These are phyloP conservation scores for Anisogramma anomala DNA, from an alignment of 2,329 filamentous ascomycete genomes.

Conservation along the genomic window DNA sequence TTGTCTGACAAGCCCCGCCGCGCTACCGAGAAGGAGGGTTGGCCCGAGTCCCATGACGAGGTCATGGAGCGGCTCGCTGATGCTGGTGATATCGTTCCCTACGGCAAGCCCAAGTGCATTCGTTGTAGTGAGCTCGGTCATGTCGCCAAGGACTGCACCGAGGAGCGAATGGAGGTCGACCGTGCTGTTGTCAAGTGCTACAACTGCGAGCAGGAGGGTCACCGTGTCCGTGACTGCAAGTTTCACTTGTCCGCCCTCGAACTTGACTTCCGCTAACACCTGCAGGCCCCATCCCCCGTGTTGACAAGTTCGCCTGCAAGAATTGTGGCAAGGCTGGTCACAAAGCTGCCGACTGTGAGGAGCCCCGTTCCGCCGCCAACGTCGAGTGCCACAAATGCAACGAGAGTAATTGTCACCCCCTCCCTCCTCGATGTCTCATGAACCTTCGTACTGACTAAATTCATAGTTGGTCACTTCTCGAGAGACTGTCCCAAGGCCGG, in stretches of 20 bases:
- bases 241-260: not conserved
- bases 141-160: constrained; percentile 43
- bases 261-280: constrained; percentile 11
- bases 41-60: constrained; percentile 47
- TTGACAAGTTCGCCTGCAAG: constrained; percentile 54
- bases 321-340: constrained; percentile 53
- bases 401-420: constrained; percentile 37
- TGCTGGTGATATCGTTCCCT: constrained; percentile 52
- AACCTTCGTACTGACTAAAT: not conserved
- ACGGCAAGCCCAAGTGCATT: constrained; percentile 46
- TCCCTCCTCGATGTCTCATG: not conserved
- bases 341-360: constrained; percentile 38
- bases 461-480: constrained; percentile 47
- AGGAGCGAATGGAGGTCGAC: constrained; percentile 41
- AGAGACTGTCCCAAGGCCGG: constrained; percentile 52
- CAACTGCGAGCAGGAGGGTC: constrained; percentile 53
- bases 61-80: constrained; percentile 53
- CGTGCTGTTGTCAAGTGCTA: constrained; percentile 44
- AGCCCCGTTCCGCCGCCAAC: constrained; percentile 49
- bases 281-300: constrained; percentile 45
- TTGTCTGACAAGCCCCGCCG: constrained; percentile 46
- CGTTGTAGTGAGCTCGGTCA: constrained; percentile 59
- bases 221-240: constrained; percentile 59
- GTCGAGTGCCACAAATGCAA: constrained; percentile 57
- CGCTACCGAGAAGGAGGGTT: constrained; percentile 46